Evolutionary conservation across 2,329 filamentous ascomycete species (phyloP).

Genomic region (Lasiodiplodia hormozganensis): DNA sequence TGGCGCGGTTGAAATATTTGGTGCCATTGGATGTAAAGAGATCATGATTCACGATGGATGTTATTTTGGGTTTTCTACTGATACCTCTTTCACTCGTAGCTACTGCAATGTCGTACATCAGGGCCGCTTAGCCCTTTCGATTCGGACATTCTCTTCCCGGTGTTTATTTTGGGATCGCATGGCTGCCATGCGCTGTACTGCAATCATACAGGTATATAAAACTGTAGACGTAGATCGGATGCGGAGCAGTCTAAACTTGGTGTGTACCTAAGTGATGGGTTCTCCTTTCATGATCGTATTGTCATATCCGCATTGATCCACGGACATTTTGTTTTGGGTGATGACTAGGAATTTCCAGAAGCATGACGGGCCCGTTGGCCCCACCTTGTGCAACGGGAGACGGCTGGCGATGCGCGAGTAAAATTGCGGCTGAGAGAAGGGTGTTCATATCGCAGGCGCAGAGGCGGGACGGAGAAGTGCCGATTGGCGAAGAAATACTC

Average conservation of each 20-base stretch:
- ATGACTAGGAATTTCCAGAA: too few relatives aligned
- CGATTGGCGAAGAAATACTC: neutral
- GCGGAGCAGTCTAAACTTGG: too few relatives aligned
- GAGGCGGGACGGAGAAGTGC: neutral
- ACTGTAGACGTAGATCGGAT: too few relatives aligned
- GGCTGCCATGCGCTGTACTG: too few relatives aligned
- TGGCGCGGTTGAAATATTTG: neutral
- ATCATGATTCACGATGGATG: slow-evolving; percentile 21
- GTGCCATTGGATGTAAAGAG: neutral
- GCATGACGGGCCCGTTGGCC: too few relatives aligned
- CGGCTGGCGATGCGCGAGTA: neutral
- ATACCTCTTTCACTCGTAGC: neutral
- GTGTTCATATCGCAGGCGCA: neutral
- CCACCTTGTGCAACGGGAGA: neutral
- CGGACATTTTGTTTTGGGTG: too few relatives aligned
- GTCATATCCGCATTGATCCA: too few relatives aligned
- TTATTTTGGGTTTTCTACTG: neutral
- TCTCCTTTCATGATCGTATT: too few relatives aligned
- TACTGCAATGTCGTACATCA: neutral
- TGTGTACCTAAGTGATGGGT: too few relatives aligned
- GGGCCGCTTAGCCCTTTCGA: too few relatives aligned
- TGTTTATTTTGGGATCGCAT: neutral
- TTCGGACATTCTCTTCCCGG: neutral
- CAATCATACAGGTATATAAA: too few relatives aligned
- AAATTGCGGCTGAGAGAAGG: neutral